phyloP scores from a whole-genome alignment of 2,329 filamentous ascomycete species.

The Ascochyta koolunga region DNA sequence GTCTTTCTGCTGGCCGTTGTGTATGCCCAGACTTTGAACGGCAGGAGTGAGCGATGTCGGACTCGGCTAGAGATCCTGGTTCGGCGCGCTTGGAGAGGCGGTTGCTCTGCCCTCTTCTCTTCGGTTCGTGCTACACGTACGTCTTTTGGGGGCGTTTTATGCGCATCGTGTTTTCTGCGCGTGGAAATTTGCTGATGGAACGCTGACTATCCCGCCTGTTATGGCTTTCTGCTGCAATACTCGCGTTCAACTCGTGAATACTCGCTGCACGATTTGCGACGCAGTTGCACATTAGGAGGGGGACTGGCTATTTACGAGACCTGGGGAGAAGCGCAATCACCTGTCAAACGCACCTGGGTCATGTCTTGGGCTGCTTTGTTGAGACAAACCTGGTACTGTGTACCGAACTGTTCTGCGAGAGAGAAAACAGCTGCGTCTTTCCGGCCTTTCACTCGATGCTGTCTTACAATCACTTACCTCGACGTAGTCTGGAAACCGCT shows the following conservation, averaged over 20 bases:
- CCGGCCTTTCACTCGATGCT: not conserved
- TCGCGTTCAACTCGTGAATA: too few relatives aligned
- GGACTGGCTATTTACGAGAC: too few relatives aligned
- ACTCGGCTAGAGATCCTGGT: not conserved
- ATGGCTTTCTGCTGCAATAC: too few relatives aligned
- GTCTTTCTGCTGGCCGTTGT: not conserved
- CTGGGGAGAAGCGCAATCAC: too few relatives aligned
- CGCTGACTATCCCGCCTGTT: too few relatives aligned
- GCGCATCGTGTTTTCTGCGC: too few relatives aligned
- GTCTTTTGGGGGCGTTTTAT: not conserved
- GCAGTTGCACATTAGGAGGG: too few relatives aligned
- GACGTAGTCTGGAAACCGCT: not conserved
- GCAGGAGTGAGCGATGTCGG: constrained; percentile 10
- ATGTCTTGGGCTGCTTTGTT: not conserved
- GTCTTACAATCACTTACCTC: not conserved
- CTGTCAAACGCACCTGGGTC: too few relatives aligned
- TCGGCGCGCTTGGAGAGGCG: not conserved
- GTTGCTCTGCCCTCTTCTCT: too few relatives aligned
- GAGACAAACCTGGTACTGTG: not conserved
- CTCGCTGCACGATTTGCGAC: too few relatives aligned
- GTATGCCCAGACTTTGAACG: constrained; percentile 1
- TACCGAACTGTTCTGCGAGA: not conserved
- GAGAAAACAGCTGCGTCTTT: not conserved
- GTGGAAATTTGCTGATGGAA: too few relatives aligned
- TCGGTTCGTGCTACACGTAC: too few relatives aligned